phyloP scores from a whole-genome alignment of 192 early-diverging fungal species.

The Geranomyces michiganensis region DNA sequence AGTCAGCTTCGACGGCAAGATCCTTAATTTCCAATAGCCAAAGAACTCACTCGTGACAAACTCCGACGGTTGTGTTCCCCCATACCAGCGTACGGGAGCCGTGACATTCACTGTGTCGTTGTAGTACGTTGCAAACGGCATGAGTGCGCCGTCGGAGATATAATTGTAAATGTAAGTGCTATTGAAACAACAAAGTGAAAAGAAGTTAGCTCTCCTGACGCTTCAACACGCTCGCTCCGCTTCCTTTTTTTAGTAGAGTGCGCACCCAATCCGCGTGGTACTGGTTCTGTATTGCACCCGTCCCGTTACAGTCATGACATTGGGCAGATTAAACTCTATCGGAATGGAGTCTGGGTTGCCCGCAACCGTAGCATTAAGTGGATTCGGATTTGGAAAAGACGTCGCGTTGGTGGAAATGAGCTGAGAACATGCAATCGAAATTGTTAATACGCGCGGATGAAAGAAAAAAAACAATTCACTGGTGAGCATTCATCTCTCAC shows the following conservation, averaged over 20 bases:
- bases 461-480: too few relatives aligned
- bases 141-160: conserved; percentile 9
- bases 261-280: too few relatives aligned
- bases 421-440: not conserved
- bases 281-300: not conserved
- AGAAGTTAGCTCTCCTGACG: not conserved
- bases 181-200: not conserved
- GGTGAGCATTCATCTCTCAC: not conserved
- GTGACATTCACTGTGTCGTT: conserved; percentile 1
- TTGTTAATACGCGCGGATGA: too few relatives aligned
- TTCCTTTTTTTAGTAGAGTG: too few relatives aligned
- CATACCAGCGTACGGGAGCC: not conserved
- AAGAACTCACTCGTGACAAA: too few relatives aligned
- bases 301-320: not conserved
- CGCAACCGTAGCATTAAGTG: too few relatives aligned
- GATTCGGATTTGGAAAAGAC: too few relatives aligned
- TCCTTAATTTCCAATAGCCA: too few relatives aligned
- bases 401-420: too few relatives aligned
- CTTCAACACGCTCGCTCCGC: too few relatives aligned
- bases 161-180: conserved; percentile 4
- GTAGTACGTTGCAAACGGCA: not conserved
- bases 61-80: not conserved
- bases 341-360: not conserved
- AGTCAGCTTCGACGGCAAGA: too few relatives aligned
- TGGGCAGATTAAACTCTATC: not conserved